Evolutionary conservation across 163 green algal species (phyloP).

Genomic region (Trebouxiophyceae sp.): DNA sequence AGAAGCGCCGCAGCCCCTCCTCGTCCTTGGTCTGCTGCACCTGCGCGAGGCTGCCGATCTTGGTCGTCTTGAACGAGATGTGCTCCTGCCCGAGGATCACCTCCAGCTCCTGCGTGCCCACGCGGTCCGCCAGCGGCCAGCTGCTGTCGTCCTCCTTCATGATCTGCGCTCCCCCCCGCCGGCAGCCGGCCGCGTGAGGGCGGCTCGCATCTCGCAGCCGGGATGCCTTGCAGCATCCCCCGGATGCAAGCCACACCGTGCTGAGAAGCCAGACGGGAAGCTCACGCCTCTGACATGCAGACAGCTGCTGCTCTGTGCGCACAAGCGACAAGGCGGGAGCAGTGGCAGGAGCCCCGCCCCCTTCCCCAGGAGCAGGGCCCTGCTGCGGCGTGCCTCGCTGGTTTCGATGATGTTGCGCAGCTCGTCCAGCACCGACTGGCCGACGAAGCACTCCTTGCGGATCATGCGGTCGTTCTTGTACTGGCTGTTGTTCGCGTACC

Average conservation of each 20-base stretch:
- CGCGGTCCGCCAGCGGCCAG: constrained; percentile 87
- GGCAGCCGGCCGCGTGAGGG: no score
- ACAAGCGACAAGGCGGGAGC: no score
- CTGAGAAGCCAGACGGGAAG: no score
- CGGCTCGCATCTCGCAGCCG: no score
- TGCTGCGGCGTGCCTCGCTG: no score
- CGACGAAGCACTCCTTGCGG: constrained; percentile 78
- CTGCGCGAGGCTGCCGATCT: constrained; percentile 77
- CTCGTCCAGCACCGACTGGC: constrained; percentile 73
- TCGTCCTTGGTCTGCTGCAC: constrained; percentile 95
- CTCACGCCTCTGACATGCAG: no score
- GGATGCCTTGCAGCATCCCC: no score
- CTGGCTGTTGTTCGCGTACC: constrained; percentile 97
- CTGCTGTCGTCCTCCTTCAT: constrained; percentile 95
- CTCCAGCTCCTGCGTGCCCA: constrained; percentile 92
- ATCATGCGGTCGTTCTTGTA: constrained; percentile 99
- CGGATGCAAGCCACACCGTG: no score
- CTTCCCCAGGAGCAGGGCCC: no score
- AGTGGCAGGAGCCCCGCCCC: no score
- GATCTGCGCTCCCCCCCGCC: constrained; percentile 70
- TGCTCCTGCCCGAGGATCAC: constrained; percentile 84
- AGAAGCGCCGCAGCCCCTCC: constrained; percentile 94
- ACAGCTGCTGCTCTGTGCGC: no score
- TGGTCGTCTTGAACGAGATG: constrained; percentile 88
- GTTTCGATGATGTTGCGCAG: constrained; percentile 87